Evolutionary conservation across 2,329 filamentous ascomycete species (phyloP).

Genomic region (Pseudocercospora vitis): DNA sequence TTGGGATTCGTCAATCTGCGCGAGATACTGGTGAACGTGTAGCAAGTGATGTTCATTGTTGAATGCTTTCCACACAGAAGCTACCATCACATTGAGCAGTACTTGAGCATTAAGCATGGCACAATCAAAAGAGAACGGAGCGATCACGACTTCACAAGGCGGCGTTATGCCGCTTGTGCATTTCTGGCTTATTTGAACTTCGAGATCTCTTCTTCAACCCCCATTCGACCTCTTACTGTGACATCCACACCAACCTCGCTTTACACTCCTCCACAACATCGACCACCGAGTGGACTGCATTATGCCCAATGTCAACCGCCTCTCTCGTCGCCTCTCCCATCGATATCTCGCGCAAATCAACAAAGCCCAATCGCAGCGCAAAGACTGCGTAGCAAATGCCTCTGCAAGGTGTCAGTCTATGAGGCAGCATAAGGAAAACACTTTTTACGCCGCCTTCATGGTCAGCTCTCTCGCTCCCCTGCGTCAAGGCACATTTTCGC

Average conservation of each 20-base stretch:
- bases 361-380: background rate
- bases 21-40: too few species aligned
- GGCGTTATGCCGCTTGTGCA: slow-evolving; percentile 9
- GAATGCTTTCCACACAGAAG: too few species aligned
- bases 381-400: slow-evolving; percentile 10
- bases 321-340: background rate
- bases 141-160: background rate
- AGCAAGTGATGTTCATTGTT: too few species aligned
- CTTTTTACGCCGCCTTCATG: slow-evolving; percentile 2
- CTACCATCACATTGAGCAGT: too few species aligned
- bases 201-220: background rate
- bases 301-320: slow-evolving; percentile 12
- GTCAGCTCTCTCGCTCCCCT: background rate
- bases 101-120: background rate
- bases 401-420: slow-evolving; percentile 10
- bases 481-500: background rate
- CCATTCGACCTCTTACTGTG: background rate
- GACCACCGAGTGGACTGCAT: slow-evolving; percentile 6
- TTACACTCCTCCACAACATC: slow-evolving; percentile 8
- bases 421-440: slow-evolving; percentile 9
- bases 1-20: too few species aligned
- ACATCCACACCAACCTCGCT: background rate
- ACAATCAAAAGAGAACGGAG: background rate
- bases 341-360: background rate
- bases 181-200: slow-evolving; percentile 10